A percentile compares a stretch with the other conserved stretches of the same genome.
These are phyloP conservation scores for Boletus huronensis DNA, from an alignment of 768 basidiomycete species.

Conservation along the genomic window DNA sequence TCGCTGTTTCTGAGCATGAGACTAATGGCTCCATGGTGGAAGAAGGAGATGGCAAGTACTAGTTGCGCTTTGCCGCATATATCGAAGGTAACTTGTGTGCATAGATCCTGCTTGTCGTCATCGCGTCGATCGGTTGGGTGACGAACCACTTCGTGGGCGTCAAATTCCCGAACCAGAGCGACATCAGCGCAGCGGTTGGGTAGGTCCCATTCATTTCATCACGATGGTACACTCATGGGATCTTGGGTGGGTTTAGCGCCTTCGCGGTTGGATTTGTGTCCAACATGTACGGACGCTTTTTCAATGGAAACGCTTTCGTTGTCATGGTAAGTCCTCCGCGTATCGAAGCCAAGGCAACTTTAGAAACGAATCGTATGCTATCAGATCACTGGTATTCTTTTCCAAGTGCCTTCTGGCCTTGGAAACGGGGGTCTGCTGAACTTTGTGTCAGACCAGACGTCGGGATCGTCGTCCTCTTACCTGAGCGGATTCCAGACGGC, in stretches of 20 bases:
- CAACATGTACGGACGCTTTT: slow-evolving; percentile 73
- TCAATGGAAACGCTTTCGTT: slow-evolving; percentile 72
- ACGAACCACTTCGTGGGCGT: slow-evolving; percentile 64
- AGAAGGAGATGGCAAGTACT: slow-evolving; percentile 51
- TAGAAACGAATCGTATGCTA: background rate
- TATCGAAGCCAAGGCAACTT: background rate
- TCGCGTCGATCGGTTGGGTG: slow-evolving; percentile 72
- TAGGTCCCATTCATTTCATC: slow-evolving; percentile 23
- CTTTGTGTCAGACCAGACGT: slow-evolving; percentile 55
- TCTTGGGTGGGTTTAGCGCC: slow-evolving; percentile 39
- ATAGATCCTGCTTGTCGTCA: slow-evolving; percentile 50
- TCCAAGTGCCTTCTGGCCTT: slow-evolving; percentile 82
- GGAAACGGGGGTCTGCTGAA: slow-evolving; percentile 76
- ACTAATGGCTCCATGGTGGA: slow-evolving; percentile 57
- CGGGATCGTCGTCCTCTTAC: slow-evolving; percentile 54
- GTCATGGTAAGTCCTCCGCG: slow-evolving; percentile 56
- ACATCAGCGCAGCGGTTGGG: slow-evolving; percentile 78
- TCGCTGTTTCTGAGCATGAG: slow-evolving; percentile 64
- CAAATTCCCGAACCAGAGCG: slow-evolving; percentile 63
- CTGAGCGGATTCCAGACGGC: slow-evolving; percentile 72
- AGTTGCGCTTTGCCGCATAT: background rate
- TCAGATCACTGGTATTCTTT: slow-evolving; percentile 72
- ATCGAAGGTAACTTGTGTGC: background rate
- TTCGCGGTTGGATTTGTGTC: slow-evolving; percentile 80
- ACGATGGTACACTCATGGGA: background rate